These are phyloP conservation scores for Myochromella boudieri DNA, from an alignment of 768 basidiomycete genomes.

Conservation along the genomic window DNA sequence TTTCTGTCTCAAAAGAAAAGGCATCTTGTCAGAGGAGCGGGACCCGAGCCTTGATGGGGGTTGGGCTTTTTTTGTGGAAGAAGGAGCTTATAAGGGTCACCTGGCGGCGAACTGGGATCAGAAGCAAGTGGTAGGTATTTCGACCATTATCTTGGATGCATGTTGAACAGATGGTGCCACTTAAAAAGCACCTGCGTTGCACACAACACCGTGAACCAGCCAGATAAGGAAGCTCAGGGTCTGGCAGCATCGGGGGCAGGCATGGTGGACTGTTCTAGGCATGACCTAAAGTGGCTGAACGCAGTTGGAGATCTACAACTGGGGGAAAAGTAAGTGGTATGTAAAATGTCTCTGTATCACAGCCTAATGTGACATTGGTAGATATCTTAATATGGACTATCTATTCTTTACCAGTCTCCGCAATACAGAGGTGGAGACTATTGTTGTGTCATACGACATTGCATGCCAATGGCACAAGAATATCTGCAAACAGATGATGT, in stretches of 20 bases:
- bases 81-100: constrained; percentile 1
- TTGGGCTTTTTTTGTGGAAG: too few species aligned
- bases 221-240: constrained; percentile 5
- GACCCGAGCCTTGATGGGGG: too few species aligned
- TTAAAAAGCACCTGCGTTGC: constrained; percentile 4
- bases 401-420: constrained; percentile 14
- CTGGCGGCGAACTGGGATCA: background rate
- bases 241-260: constrained; percentile 17
- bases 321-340: constrained; percentile 12
- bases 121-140: background rate
- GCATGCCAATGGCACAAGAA: too few species aligned
- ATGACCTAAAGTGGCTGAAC: constrained; percentile 19
- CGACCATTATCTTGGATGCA: background rate
- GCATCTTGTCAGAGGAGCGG: too few species aligned
- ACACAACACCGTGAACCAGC: constrained; percentile 8
- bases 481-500: constrained; percentile 13
- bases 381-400: constrained; percentile 15
- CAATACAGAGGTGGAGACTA: background rate
- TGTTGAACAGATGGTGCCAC: too few species aligned
- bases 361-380: background rate
- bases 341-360: too few species aligned
- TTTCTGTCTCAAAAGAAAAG: too few species aligned
- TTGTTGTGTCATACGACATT: too few species aligned
- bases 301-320: constrained; percentile 12
- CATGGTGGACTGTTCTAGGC: constrained; percentile 17